Percentiles rank a stretch among this genome's conserved stretches.
Evolutionary conservation across 495 filamentous ascomycete genomes (phyloP).

Genomic region (Neurospora sp.): DNA sequence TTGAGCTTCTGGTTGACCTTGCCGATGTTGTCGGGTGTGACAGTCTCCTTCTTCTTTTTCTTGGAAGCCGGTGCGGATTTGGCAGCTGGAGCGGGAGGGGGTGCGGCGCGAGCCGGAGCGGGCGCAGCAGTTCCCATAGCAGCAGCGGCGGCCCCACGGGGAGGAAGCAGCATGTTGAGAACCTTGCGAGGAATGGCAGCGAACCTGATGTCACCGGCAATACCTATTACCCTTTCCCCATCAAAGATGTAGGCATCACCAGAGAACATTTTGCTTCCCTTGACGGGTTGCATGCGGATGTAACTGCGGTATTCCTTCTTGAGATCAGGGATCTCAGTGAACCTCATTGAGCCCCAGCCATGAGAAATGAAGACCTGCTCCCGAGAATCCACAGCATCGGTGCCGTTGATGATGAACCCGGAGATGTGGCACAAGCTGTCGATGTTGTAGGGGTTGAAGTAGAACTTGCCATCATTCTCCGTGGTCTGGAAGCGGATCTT

Average conservation of each 20-base stretch:
- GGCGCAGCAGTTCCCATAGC: conserved; percentile 3
- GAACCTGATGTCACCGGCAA: conserved; percentile 50
- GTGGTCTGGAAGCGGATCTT: conserved; percentile 54
- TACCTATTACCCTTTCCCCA: conserved; percentile 47
- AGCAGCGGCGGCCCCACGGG: conserved; percentile 36
- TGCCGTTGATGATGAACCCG: conserved; percentile 75
- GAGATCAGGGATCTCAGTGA: conserved; percentile 52
- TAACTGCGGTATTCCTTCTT: conserved; percentile 62
- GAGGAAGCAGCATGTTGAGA: conserved; percentile 56
- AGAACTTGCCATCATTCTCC: conserved; percentile 50
- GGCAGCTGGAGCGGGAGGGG: conserved; percentile 22
- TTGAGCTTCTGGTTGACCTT: conserved; percentile 34
- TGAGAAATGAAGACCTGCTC: conserved; percentile 69
- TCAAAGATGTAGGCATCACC: conserved; percentile 61
- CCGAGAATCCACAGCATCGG: conserved; percentile 58
- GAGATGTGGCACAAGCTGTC: conserved; percentile 59
- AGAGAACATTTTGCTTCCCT: conserved; percentile 38
- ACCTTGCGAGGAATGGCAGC: conserved; percentile 56
- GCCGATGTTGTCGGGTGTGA: conserved; percentile 31
- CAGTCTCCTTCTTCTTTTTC: conserved; percentile 33
- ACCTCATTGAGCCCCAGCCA: conserved; percentile 67
- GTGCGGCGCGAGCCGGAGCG: conserved; percentile 19
- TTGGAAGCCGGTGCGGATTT: conserved; percentile 27
- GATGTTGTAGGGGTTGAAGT: conserved; percentile 62
- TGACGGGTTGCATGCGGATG: conserved; percentile 55